phyloP scores from a whole-genome alignment of 1,284 basidiomycete genomes.

The Ustilago esculenta region DNA sequence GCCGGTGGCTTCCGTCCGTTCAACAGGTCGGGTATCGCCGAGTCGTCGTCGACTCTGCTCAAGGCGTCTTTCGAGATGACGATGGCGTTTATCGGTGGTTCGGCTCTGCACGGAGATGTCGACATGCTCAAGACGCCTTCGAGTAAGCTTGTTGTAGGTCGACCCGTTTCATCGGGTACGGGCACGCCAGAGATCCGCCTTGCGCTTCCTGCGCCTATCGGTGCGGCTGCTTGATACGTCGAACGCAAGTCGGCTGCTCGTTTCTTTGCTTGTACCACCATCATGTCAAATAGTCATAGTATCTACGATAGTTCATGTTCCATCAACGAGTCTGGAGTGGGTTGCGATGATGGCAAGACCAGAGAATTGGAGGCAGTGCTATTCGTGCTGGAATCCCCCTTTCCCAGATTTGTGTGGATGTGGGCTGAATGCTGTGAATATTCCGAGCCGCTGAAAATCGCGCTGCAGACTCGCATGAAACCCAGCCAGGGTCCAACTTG shows the following conservation, averaged over 20 bases:
- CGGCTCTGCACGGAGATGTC: conserved; percentile 91
- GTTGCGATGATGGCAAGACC: background rate
- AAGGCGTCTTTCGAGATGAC: conserved; percentile 99
- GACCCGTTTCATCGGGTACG: conserved; percentile 60
- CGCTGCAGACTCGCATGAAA: no score
- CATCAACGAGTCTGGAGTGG: no score
- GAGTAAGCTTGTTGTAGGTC: conserved; percentile 82
- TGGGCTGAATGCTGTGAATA: no score
- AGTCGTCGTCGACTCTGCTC: conserved; percentile 88
- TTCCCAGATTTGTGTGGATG: no score
- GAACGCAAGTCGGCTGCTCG: background rate
- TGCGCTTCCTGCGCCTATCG: conserved; percentile 35
- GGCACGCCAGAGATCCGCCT: conserved; percentile 57
- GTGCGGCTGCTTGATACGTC: conserved; percentile 17
- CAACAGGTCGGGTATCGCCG: conserved; percentile 92
- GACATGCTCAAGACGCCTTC: conserved; percentile 89
- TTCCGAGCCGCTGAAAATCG: no score
- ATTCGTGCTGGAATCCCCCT: no score
- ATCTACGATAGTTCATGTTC: conserved; percentile 1
- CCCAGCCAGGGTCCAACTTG: no score
- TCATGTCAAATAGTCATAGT: conserved; percentile 28
- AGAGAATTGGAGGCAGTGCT: no score
- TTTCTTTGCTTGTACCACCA: conserved; percentile 14
- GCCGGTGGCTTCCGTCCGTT: conserved; percentile 97
- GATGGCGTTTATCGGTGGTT: conserved; percentile 92